A percentile compares a stretch with the other conserved stretches of the same genome.
Evolutionary conservation across 306 rosid species (phyloP).

Genomic region (Senna siamea): DNA sequence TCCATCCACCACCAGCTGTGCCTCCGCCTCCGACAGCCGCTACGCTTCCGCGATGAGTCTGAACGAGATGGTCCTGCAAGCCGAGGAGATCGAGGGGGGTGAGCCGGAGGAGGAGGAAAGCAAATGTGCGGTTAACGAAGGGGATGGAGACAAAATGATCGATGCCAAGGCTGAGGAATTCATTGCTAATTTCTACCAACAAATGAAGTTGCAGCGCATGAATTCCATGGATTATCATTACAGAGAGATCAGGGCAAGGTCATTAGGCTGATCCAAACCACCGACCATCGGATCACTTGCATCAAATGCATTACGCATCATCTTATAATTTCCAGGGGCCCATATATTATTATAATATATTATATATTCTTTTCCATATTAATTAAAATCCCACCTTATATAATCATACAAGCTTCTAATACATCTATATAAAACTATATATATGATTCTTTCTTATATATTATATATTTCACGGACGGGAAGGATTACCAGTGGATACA

Average conservation of each 20-base stretch:
- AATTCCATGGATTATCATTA: slow-evolving; percentile 37
- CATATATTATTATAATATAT: too few relatives aligned
- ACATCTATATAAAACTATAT: too few relatives aligned
- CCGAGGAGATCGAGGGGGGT: slow-evolving; percentile 9
- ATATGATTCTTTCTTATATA: background rate
- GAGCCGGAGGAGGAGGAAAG: background rate
- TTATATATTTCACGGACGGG: background rate
- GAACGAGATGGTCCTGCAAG: slow-evolving; percentile 45
- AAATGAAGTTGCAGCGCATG: slow-evolving; percentile 66
- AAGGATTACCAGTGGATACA: background rate
- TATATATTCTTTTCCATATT: background rate
- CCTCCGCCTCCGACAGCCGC: slow-evolving; percentile 33
- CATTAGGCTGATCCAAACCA: slow-evolving; percentile 42
- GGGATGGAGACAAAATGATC: slow-evolving; percentile 57
- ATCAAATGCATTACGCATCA: too few relatives aligned
- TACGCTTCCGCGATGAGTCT: slow-evolving; percentile 61
- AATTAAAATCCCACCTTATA: background rate
- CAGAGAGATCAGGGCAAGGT: slow-evolving; percentile 49
- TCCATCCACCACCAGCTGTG: background rate
- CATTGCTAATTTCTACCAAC: slow-evolving; percentile 68
- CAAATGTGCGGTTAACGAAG: background rate
- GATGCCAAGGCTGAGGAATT: slow-evolving; percentile 79
- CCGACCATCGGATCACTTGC: too few relatives aligned
- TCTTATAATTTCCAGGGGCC: too few relatives aligned
- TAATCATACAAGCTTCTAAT: too few relatives aligned